These are phyloP conservation scores for Quercus bicolor DNA, from an alignment of 306 rosid species.

Conservation along the genomic window DNA sequence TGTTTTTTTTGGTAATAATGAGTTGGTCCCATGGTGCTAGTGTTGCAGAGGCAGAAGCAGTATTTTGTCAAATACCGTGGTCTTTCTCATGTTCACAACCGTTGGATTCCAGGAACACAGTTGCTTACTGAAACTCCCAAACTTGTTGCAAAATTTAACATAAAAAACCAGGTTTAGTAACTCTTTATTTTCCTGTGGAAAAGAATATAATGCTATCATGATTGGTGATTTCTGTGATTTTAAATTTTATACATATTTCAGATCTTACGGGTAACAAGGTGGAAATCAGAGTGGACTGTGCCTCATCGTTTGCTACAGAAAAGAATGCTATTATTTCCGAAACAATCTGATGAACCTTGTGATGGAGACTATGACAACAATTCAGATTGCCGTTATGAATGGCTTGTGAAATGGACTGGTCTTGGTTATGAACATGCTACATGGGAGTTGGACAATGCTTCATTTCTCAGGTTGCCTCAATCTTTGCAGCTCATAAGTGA, in stretches of 20 bases:
- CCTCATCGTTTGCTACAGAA: conserved; percentile 40
- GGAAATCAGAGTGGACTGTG: conserved; percentile 40
- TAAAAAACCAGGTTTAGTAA: conserved; percentile 24
- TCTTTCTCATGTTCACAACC: conserved; percentile 43
- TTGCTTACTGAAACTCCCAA: conserved; percentile 33
- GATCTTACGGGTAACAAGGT: conserved; percentile 23
- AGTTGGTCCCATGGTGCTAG: conserved; percentile 24
- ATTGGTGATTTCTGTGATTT: background rate
- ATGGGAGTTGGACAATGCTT: conserved; percentile 39
- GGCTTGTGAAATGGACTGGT: conserved; percentile 50
- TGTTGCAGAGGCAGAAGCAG: conserved; percentile 22
- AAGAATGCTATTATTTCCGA: conserved; percentile 24
- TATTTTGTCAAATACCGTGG: conserved; percentile 38
- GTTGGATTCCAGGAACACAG: conserved; percentile 37
- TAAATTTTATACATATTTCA: background rate
- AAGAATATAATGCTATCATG: background rate
- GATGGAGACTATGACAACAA: conserved; percentile 9
- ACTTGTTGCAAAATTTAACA: conserved; percentile 31
- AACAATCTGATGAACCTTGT: conserved; percentile 5
- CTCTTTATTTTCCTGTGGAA: background rate
- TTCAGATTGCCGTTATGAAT: conserved; percentile 25
- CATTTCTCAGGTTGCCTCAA: conserved; percentile 26
- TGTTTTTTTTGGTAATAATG: conserved; percentile 1
- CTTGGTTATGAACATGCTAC: conserved; percentile 44
- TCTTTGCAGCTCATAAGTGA: conserved; percentile 25